Evolutionary conservation across 2,329 filamentous ascomycete genomes (phyloP), one percentile per base, ranked within the genome.

Genomic region (Alternaria metachromatica): DNA sequence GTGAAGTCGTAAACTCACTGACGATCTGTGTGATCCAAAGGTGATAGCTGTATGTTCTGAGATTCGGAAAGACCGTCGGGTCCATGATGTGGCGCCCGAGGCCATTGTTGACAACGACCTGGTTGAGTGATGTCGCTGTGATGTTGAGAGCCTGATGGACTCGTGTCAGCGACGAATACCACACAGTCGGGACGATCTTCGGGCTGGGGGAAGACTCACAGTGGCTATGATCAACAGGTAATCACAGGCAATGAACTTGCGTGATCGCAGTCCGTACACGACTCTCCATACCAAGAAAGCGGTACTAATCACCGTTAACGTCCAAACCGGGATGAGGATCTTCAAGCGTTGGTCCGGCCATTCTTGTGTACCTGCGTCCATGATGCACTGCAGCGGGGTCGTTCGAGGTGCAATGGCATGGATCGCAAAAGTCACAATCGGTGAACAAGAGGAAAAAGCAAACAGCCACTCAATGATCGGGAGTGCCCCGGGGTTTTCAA

Each of bases 191-290:
- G 13, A 63, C 18, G 20, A 37, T 59, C 51, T 46, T 41, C 48
- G 21, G 41, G 48, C 48, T 54, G 45, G 51, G 45, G 26, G 26
- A 15, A 30, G 23, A 72, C 72, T 61, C 65, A 74, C 72, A 58
- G 65, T 63, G 37, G 73, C 70, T 41, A 73, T 66, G 59, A 76
- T 72, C 58, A 76, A 59, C 55, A 75, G n/a, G 51, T 74, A 73
- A 60, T 75, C 72, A 53, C 67, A 70, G 15, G 62, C 20, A 65
- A 75, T 66, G 54, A 75, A 73, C 37, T 60, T 73, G 49, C 72
- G 68, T 21, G 53, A 55, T 48, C 63, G 58, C 56, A 72, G 26
- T 1, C 72, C 70, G 58, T 75, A 75, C 6, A 68, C 61, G 41
- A 70, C 46, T 65, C 72, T 71, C 71, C 72, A 74, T 43, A 68